Conservation (phyloP, 371 early-diverging fungal species). For the Mucor piriformis region DNA sequence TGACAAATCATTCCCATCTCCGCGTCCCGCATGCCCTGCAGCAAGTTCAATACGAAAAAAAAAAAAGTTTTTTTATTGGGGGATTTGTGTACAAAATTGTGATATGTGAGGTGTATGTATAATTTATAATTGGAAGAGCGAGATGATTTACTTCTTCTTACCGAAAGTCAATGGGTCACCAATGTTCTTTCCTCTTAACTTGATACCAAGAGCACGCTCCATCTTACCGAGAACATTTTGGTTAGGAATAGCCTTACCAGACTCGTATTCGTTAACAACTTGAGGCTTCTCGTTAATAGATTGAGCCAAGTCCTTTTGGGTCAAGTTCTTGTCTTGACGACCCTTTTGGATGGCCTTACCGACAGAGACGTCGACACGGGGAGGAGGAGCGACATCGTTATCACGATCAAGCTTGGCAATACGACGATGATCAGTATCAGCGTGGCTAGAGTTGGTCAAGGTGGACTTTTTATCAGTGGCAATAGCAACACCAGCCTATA, state of each 20-base stretch:
- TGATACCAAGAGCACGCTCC: slow-evolving; percentile 89
- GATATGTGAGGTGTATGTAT: not conserved
- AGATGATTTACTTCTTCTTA: slow-evolving; percentile 60
- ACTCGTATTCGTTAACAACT: slow-evolving; percentile 88
- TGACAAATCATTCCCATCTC: too few relatives aligned
- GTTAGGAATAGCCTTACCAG: slow-evolving; percentile 88
- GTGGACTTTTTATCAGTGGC: slow-evolving; percentile 66
- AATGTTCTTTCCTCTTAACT: slow-evolving; percentile 88
- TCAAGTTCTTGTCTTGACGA: slow-evolving; percentile 75
- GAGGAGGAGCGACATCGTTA: slow-evolving; percentile 79
- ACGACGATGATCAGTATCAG: slow-evolving; percentile 73
- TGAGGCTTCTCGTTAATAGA: slow-evolving; percentile 84
- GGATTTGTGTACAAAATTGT: not conserved
- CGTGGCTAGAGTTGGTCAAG: slow-evolving; percentile 70
- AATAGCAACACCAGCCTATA: slow-evolving; percentile 65
- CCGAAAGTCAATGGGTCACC: slow-evolving; percentile 73
- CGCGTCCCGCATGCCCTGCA: not conserved
- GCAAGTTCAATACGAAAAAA: not conserved
- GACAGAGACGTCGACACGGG: slow-evolving; percentile 75
- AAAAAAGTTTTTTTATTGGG: not conserved
- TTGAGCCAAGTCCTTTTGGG: slow-evolving; percentile 91
- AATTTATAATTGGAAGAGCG: not conserved
- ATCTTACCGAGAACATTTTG: slow-evolving; percentile 91
- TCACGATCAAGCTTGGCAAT: slow-evolving; percentile 92
- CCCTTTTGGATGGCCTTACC: slow-evolving; percentile 87